Base-by-base conservation (phyloP, 1,139 yeast genomes). In the Protomyces inundatus region DNA sequence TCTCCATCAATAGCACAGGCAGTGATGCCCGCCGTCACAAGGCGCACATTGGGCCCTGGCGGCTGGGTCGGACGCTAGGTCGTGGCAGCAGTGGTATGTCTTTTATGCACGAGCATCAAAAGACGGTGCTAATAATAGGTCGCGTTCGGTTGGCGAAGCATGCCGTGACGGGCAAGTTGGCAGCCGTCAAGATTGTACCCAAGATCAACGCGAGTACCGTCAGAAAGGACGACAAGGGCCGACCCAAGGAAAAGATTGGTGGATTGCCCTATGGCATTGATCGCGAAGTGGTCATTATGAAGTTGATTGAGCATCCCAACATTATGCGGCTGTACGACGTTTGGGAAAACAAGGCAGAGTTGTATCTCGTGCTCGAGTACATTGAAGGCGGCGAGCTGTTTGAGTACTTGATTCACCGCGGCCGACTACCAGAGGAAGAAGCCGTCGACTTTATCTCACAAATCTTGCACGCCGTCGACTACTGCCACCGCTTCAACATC, bases 301-400 rank as follows among this genome's bases (percentile, higher is more conserved):
- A 93, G 75, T 81, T 93, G 66, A 84, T 95, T 56, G 88, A 90
- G 67, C 98, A 93, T 74, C 91, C 95, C 23, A 93, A 93, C 73
- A 95, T 93, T 64, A 84, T 93, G 87, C 90, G 95, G n/a, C 79
- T 93, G 55, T 93, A 89, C 74, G 99, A 93, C 72, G 99, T 95
- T 52, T 93, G 98, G 98, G 98, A 95, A 75, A 93, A 95, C 71
- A 88, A 90, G 71, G 90, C 95, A 68, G 97, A 91, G 71, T 78
- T 93, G 68, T 74, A 66, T 35, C 82, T 93, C 70, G 95, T 95
- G 36, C 78, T 93, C 67, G 99, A 93, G 77, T 93, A 95, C 76
- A 93, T 95, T 61, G 98, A 95, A 77, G 97, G 97, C 60, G 99
- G 99, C 52, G 98, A 93, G 76, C 79, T 93, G 64, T 93, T 95